Evolutionary conservation across 2,329 filamentous ascomycete species (phyloP), one percentile per base, ranked within the genome.

Genomic region (Ophiostoma piceae): DNA sequence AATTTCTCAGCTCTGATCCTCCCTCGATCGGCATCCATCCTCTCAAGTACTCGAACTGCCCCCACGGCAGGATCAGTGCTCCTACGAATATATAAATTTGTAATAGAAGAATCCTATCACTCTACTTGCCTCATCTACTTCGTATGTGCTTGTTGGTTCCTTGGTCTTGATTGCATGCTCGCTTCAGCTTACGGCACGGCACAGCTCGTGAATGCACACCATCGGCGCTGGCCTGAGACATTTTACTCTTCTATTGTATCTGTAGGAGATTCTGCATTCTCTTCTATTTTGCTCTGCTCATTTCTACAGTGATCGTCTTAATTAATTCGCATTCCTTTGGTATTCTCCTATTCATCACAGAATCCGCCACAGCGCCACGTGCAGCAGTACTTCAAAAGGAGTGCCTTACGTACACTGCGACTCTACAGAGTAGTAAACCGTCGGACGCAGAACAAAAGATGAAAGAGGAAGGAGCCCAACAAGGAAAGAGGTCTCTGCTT

Each of bases 181-280:
- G 19, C 43, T 8, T 47, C 19, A n/a, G 39, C 39, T 41, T 14
- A 39, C 39, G 2, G 12, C 39, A 41, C 11, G 2, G 47, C 19
- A 3, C 47, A 51, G 47, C 19, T 14, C 19, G 43, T 16, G n/a
- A 22, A 57, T 57, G 51, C 51, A 47, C 43, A 19, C 16, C 43
- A 47, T 57, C 51, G 51, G 51, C 51, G 51, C 51, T 57, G 51
- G 51, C 11, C 51, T 57, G 51, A 57, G 51, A 57, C 51, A 29
- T 57, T 57, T 22, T 6, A 35, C 6, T 35, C 6, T 6, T 35
- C 5, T 35, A 6, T 35, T 35, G 5, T 35, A 8, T 35, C 35
- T 35, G 35, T 35, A 35, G 35, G 2, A 35, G 26, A 26, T 57
- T 12, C n/a, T 57, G 16, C n/a, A 47, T 47, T 47, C 41, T 47